Percentiles rank a stretch among this genome's conserved stretches.
Conservation (phyloP, 2,329 filamentous ascomycete genomes). For the Dissoconium aciculare region DNA sequence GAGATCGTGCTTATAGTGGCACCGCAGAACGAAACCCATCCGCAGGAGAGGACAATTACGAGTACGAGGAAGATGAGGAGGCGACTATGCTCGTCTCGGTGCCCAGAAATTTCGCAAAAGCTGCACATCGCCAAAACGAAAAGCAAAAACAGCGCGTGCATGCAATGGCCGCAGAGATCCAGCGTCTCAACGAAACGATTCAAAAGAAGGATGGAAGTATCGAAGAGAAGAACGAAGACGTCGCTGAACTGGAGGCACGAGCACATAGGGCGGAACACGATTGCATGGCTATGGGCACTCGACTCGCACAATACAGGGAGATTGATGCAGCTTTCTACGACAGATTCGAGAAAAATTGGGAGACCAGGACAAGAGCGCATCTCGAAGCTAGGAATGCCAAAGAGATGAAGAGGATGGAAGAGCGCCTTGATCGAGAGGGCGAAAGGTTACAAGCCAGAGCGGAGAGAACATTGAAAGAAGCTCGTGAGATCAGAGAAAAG, state of each 20-base stretch:
- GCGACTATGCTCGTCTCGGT: background rate
- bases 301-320: too few species aligned
- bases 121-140: too few species aligned
- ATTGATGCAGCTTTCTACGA: too few species aligned
- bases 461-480: background rate
- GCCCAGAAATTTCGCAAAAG: too few species aligned
- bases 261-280: too few species aligned
- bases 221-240: conserved; percentile 1
- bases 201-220: background rate
- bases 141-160: too few species aligned
- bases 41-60: background rate
- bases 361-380: too few species aligned
- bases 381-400: too few species aligned
- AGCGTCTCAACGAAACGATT: conserved; percentile 3
- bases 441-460: conserved; percentile 1
- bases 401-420: background rate
- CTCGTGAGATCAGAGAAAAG: conserved; percentile 1
- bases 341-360: too few species aligned
- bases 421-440: conserved; percentile 1
- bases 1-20: conserved; percentile 4
- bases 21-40: background rate
- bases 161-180: conserved; percentile 1
- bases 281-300: too few species aligned
- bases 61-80: background rate
- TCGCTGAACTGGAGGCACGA: conserved; percentile 1